phyloP scores from a whole-genome alignment of 331 rosid species.

The Pyrus hybrid region DNA sequence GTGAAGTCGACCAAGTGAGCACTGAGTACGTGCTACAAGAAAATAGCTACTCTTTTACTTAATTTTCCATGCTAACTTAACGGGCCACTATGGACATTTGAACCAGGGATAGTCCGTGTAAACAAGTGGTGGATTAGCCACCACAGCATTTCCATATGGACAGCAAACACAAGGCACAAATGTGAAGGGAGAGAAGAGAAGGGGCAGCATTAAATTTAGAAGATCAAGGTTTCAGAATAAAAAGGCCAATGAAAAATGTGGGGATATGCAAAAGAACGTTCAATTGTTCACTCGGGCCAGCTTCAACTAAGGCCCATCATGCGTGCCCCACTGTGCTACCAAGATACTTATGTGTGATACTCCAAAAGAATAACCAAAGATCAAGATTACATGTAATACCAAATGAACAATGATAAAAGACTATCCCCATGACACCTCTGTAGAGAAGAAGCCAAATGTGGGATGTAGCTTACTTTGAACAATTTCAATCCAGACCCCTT shows the following conservation, averaged over 20 bases:
- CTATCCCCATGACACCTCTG: neutral
- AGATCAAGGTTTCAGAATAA: neutral
- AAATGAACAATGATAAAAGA: neutral
- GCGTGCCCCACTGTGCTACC: neutral
- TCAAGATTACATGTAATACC: neutral
- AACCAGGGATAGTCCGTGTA: neutral
- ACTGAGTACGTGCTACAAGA: neutral
- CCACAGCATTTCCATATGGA: neutral
- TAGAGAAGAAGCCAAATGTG: neutral
- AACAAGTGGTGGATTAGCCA: neutral
- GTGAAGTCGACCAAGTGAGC: neutral
- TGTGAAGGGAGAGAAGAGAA: neutral
- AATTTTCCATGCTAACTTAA: neutral
- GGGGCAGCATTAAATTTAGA: neutral
- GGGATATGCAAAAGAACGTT: neutral
- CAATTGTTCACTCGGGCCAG: neutral
- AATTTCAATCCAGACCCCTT: neutral
- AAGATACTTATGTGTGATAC: neutral
- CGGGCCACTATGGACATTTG: neutral
- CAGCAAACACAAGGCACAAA: neutral
- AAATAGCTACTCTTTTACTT: neutral
- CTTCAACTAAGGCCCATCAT: neutral
- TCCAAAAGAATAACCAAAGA: neutral
- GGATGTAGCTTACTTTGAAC: neutral
- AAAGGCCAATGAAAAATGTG: neutral